Percentiles rank a stretch among this genome's conserved stretches.
Conservation (phyloP, 163 green algal genomes). For the Scenedesmus sp. region DNA sequence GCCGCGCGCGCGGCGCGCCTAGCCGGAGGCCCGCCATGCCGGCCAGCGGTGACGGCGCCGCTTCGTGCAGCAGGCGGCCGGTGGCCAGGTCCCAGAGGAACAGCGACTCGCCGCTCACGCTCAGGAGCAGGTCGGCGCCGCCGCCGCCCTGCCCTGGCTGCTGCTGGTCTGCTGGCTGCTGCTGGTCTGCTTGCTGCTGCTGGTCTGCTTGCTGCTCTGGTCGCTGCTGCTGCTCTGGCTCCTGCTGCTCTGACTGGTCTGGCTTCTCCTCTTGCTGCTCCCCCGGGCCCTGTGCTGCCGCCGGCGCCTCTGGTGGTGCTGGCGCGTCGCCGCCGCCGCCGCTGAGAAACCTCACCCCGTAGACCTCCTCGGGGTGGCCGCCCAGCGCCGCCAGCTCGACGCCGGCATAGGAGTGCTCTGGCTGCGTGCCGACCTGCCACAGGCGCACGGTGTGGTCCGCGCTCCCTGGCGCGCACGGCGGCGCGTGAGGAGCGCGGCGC, state of each 20-base stretch:
- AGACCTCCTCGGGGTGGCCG: slow-evolving; percentile 65
- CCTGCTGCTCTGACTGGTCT: no score
- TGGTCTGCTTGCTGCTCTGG: background rate
- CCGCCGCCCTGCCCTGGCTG: background rate
- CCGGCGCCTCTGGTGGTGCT: background rate
- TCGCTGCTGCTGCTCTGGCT: background rate
- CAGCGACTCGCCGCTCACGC: slow-evolving; percentile 54
- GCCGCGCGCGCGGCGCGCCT: background rate
- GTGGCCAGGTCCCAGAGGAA: slow-evolving; percentile 58
- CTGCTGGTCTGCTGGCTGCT: background rate
- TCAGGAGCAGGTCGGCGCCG: slow-evolving; percentile 38
- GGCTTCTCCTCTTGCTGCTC: slow-evolving; percentile 13
- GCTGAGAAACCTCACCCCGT: slow-evolving; percentile 53
- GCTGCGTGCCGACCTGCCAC: slow-evolving; percentile 33
- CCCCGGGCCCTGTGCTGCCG: no score
- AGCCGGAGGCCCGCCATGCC: slow-evolving; percentile 38
- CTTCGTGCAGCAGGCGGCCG: slow-evolving; percentile 49
- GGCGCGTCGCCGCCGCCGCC: no score
- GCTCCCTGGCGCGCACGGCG: no score
- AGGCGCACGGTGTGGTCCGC: slow-evolving; percentile 59
- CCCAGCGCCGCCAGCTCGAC: slow-evolving; percentile 51
- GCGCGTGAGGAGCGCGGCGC: background rate
- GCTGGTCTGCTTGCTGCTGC: slow-evolving; percentile 5
- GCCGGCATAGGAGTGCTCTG: slow-evolving; percentile 39
- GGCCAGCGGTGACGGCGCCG: slow-evolving; percentile 47